Conservation (phyloP, 768 basidiomycete species). For the Pleurotus ostreatus region DNA sequence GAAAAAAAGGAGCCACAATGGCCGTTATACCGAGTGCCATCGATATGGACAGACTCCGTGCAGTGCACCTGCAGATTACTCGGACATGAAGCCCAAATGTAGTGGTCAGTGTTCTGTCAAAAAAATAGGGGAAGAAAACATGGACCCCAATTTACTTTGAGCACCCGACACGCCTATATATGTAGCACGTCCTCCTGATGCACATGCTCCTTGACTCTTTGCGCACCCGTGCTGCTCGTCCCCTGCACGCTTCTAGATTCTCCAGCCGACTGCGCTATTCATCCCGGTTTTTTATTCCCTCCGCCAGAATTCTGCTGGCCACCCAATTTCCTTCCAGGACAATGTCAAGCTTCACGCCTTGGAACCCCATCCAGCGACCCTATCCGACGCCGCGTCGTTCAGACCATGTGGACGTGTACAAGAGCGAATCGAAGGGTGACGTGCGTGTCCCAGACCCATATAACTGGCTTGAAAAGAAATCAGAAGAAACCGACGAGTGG, state of each 20-base stretch:
- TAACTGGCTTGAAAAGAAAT: slow-evolving; percentile 66
- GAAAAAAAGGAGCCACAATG: neutral
- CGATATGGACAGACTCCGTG: slow-evolving; percentile 3
- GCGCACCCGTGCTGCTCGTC: neutral
- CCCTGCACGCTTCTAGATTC: slow-evolving; percentile 9
- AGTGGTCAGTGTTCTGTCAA: neutral
- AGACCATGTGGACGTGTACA: slow-evolving; percentile 65
- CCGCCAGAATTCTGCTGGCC: neutral
- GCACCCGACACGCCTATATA: slow-evolving; percentile 9
- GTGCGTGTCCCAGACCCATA: slow-evolving; percentile 70
- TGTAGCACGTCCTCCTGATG: slow-evolving; percentile 3
- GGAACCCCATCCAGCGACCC: slow-evolving; percentile 38
- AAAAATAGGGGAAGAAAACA: neutral
- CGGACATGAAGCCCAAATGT: slow-evolving; percentile 1
- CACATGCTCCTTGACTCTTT: slow-evolving; percentile 5
- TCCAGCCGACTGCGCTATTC: slow-evolving; percentile 1
- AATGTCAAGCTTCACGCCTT: slow-evolving; percentile 29
- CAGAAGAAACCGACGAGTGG: slow-evolving; percentile 64
- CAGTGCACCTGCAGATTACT: neutral
- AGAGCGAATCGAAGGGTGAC: slow-evolving; percentile 56
- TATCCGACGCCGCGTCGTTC: slow-evolving; percentile 68
- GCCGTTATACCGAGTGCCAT: neutral
- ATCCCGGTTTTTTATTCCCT: slow-evolving; percentile 1
- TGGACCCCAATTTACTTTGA: slow-evolving; percentile 3
- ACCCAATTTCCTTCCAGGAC: neutral